Percentiles rank a stretch among this genome's conserved stretches.
phyloP scores from a whole-genome alignment of 345 rosid species.

The Salix viminalis region DNA sequence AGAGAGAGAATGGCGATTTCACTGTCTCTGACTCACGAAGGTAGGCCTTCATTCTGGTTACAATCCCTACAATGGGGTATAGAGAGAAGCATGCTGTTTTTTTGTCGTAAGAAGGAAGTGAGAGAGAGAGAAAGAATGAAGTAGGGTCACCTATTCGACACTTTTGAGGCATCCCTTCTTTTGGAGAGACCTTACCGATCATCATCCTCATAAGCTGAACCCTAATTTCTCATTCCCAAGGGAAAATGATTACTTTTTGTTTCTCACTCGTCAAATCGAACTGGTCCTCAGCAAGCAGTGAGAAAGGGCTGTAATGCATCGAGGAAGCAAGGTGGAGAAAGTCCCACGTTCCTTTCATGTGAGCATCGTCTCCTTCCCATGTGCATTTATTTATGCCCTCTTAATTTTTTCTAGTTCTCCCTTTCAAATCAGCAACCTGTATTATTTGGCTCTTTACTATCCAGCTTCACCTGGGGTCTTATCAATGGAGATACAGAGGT shows the following conservation, averaged over 20 bases:
- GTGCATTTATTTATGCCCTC: conserved; percentile 23
- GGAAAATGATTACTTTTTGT: neutral
- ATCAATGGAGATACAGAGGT: too few relatives aligned
- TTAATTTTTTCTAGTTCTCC: neutral
- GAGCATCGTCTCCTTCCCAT: conserved; percentile 35
- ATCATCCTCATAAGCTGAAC: neutral
- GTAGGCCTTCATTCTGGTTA: too few relatives aligned
- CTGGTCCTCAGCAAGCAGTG: neutral
- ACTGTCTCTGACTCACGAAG: too few relatives aligned
- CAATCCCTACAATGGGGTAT: too few relatives aligned
- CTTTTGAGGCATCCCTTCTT: neutral
- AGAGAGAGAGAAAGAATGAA: neutral
- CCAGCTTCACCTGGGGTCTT: too few relatives aligned
- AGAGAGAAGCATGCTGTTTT: too few relatives aligned
- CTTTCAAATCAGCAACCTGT: neutral
- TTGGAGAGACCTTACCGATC: neutral
- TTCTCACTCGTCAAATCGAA: neutral
- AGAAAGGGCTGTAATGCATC: neutral
- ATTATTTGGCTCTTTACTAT: neutral
- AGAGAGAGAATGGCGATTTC: too few relatives aligned
- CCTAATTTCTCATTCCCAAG: neutral
- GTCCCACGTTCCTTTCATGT: conserved; percentile 10
- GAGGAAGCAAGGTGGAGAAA: neutral
- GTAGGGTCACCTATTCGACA: neutral
- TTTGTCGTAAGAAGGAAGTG: too few relatives aligned